Conservation (phyloP, 1,284 basidiomycete genomes). For the Microbotryum scabiosae region DNA sequence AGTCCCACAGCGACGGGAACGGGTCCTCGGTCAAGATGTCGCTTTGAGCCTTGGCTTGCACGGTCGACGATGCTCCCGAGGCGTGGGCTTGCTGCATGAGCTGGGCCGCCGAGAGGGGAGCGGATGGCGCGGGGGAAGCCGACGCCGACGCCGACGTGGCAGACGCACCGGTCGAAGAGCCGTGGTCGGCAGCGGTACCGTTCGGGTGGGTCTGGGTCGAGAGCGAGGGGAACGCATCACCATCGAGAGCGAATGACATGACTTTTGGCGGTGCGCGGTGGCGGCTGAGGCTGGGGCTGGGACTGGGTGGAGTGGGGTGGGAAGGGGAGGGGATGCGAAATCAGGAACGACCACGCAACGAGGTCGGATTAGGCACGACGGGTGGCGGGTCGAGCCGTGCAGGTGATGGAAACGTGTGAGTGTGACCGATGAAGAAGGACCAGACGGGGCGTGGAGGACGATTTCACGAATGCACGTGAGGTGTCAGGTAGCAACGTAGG, state of each 20-base stretch:
- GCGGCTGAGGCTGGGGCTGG: neutral
- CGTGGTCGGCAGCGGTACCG: neutral
- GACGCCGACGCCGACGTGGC: conserved; percentile 1
- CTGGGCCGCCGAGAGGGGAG: conserved; percentile 24
- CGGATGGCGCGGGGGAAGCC: neutral
- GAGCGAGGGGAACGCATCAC: neutral
- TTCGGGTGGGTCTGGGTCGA: neutral
- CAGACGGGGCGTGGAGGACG: neutral
- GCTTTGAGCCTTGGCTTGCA: neutral
- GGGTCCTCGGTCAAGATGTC: conserved; percentile 9
- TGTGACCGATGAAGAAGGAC: conserved; percentile 1
- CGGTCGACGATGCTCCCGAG: neutral
- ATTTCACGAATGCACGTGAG: neutral
- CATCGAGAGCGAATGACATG: neutral
- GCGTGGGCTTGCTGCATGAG: conserved; percentile 24
- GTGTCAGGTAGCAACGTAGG: too few species aligned
- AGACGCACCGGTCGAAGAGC: neutral
- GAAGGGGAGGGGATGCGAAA: neutral
- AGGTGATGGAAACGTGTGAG: neutral
- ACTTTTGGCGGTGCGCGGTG: neutral
- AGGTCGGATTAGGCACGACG: neutral
- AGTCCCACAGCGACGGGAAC: conserved; percentile 2
- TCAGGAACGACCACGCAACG: neutral
- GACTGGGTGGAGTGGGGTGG: neutral
- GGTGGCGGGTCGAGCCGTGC: too few species aligned